phyloP scores from a whole-genome alignment of 2,329 filamentous ascomycete genomes.

The Claviceps pazoutovae region DNA sequence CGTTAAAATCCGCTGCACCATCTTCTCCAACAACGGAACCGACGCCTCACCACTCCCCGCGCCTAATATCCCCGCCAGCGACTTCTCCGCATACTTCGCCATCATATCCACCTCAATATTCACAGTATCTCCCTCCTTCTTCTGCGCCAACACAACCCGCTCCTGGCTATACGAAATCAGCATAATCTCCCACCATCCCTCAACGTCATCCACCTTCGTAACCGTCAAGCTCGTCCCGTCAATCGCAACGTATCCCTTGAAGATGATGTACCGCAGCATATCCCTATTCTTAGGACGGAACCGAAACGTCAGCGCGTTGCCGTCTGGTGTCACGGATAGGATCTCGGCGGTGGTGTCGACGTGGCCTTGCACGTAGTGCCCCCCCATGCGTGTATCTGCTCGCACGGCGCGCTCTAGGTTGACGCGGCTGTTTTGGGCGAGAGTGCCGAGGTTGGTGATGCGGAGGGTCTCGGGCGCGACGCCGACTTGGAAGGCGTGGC shows the following conservation, averaged over 20 bases:
- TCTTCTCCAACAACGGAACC: conserved; percentile 50
- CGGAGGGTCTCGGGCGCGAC: conserved; percentile 92
- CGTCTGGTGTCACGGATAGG: conserved; percentile 58
- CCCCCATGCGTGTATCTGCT: conserved; percentile 87
- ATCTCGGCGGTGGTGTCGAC: conserved; percentile 82
- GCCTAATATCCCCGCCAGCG: conserved; percentile 56
- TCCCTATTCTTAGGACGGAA: conserved; percentile 56
- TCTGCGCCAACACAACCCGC: conserved; percentile 68
- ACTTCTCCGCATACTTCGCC: conserved; percentile 81
- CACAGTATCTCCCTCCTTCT: conserved; percentile 66
- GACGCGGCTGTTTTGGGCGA: conserved; percentile 53
- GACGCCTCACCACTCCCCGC: conserved; percentile 36
- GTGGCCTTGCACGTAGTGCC: conserved; percentile 95
- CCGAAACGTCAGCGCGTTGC: conserved; percentile 79
- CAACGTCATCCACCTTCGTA: conserved; percentile 66
- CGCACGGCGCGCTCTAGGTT: conserved; percentile 92
- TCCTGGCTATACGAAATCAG: conserved; percentile 93
- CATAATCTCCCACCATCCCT: conserved; percentile 92
- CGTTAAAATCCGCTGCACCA: conserved; percentile 62
- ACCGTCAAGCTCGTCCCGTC: conserved; percentile 92
- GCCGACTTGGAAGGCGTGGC: conserved; percentile 67
- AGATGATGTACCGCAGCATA: conserved; percentile 76
- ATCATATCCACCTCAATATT: conserved; percentile 90
- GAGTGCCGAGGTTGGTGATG: conserved; percentile 78
- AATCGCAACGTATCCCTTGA: conserved; percentile 90